phyloP scores from a whole-genome alignment of 2,329 filamentous ascomycete species.

The Aspergillus sp. region DNA sequence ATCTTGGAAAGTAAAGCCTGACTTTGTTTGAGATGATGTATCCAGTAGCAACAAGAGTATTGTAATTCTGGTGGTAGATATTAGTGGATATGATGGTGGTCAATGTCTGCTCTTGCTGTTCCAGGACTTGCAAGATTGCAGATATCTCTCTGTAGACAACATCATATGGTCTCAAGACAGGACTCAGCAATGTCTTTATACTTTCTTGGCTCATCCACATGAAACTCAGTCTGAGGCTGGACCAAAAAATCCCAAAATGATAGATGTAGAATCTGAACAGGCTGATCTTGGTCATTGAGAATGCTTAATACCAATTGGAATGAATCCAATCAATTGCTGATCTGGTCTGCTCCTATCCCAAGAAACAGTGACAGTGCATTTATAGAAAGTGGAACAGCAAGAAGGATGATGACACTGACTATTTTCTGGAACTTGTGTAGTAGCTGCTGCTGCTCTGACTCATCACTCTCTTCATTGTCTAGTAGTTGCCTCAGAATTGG shows the following conservation, averaged over 20 bases:
- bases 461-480: slow-evolving; percentile 2
- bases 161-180: slow-evolving; percentile 6
- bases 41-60: slow-evolving; percentile 22
- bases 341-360: slow-evolving; percentile 3
- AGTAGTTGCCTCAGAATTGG: slow-evolving; percentile 10
- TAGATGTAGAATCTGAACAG: slow-evolving; percentile 17
- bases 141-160: slow-evolving; percentile 6
- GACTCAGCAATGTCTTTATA: slow-evolving; percentile 3
- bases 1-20: neutral
- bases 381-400: slow-evolving; percentile 13
- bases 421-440: slow-evolving; percentile 10
- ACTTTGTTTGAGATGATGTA: slow-evolving; percentile 13
- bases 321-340: slow-evolving; percentile 9
- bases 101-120: slow-evolving; percentile 4
- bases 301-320: slow-evolving; percentile 13
- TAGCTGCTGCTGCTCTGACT: slow-evolving; percentile 1
- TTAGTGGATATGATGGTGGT: slow-evolving; percentile 6
- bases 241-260: slow-evolving; percentile 27
- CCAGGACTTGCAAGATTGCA: slow-evolving; percentile 8
- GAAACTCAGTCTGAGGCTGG: slow-evolving; percentile 13
- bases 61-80: slow-evolving; percentile 13
- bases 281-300: slow-evolving; percentile 6
- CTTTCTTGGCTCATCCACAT: slow-evolving; percentile 17
- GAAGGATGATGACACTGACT: slow-evolving; percentile 15
- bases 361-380: slow-evolving; percentile 9